These are phyloP conservation scores for Suillus occidentalis DNA, from an alignment of 768 basidiomycete species.

Conservation along the genomic window DNA sequence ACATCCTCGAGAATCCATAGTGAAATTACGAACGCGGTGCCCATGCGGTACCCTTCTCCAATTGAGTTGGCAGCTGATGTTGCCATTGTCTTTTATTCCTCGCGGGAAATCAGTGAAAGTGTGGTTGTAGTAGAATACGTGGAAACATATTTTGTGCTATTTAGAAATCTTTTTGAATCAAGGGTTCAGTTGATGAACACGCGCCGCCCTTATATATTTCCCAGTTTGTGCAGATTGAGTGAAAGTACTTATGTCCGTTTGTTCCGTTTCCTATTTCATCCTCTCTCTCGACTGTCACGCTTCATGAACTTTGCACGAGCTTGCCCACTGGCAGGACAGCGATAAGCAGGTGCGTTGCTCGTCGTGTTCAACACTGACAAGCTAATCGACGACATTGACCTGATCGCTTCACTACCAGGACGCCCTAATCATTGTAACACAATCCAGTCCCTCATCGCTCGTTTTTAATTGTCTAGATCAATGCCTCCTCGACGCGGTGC, in stretches of 20 bases:
- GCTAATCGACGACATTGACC: neutral
- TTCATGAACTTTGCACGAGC: slow-evolving; percentile 2
- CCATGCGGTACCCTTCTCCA: neutral
- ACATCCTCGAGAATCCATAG: neutral
- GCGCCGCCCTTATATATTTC: slow-evolving; percentile 2
- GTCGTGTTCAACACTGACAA: neutral
- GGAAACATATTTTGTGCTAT: neutral
- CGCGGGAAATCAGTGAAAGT: neutral
- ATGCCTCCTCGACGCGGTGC: slow-evolving; percentile 55
- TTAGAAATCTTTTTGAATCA: neutral
- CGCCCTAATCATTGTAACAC: slow-evolving; percentile 4
- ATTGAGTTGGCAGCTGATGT: neutral
- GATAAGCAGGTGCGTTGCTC: neutral
- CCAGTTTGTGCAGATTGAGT: slow-evolving; percentile 2
- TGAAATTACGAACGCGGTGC: neutral
- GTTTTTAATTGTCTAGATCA: slow-evolving; percentile 7
- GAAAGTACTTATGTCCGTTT: slow-evolving; percentile 7
- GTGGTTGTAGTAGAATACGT: neutral
- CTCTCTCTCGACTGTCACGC: neutral
- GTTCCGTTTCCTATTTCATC: neutral
- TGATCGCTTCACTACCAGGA: neutral
- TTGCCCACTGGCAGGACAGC: neutral
- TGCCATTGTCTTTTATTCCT: neutral
- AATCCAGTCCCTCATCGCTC: slow-evolving; percentile 10
- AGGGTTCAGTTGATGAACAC: neutral